Percentiles rank a stretch among this genome's conserved stretches.
phyloP scores from a whole-genome alignment of 345 rosid genomes.

The Chamaenerion angustifolium region DNA sequence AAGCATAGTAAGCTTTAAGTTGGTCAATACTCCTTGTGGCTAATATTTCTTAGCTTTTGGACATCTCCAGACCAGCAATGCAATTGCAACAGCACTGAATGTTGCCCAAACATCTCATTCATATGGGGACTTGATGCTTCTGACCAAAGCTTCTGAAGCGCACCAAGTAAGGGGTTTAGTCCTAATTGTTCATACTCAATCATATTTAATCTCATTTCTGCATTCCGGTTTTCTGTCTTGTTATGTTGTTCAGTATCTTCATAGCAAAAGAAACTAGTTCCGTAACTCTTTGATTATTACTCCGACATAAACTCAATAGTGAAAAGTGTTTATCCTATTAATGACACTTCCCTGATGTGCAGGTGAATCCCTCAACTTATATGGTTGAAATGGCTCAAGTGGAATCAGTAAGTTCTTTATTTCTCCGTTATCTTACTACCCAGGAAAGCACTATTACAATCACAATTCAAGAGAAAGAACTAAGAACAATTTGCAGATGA shows the following conservation, averaged over 20 bases:
- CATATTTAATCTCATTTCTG: conserved; percentile 1
- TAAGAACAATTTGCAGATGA: too few species aligned
- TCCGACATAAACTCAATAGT: too few species aligned
- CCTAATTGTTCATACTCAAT: too few species aligned
- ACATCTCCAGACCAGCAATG: conserved; percentile 53
- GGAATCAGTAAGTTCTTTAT: conserved; percentile 48
- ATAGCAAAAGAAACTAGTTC: neutral
- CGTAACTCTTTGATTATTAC: too few species aligned
- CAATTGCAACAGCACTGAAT: conserved; percentile 66
- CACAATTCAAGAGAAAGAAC: neutral
- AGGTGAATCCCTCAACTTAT: conserved; percentile 72
- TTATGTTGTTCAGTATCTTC: too few species aligned
- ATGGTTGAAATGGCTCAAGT: conserved; percentile 96
- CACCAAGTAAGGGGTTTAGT: conserved; percentile 28
- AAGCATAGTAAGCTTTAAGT: neutral
- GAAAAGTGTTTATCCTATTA: neutral
- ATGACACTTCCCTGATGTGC: conserved; percentile 5
- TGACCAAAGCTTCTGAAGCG: conserved; percentile 44
- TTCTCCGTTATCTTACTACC: neutral
- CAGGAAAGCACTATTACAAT: neutral
- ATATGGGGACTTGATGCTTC: conserved; percentile 77
- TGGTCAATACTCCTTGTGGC: neutral
- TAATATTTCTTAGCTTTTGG: conserved; percentile 1
- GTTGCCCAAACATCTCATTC: conserved; percentile 82
- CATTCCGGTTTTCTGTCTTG: neutral